phyloP scores from a whole-genome alignment of 1,284 basidiomycete species.

The Termitomyces sp. region DNA sequence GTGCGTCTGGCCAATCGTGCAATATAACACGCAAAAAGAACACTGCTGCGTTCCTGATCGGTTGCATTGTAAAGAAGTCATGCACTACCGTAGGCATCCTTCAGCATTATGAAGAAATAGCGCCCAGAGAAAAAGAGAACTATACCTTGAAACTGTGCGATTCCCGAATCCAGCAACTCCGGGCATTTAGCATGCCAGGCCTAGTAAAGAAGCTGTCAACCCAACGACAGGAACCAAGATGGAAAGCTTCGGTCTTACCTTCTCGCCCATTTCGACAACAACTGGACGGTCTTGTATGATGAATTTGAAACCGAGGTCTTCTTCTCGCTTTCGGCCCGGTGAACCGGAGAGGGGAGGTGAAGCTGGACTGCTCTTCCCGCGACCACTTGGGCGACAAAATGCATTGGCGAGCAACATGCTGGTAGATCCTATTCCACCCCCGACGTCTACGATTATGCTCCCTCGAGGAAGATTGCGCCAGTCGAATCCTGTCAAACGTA shows the following conservation, averaged over 20 bases:
- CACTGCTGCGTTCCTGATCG: constrained; percentile 47
- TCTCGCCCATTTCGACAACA: constrained; percentile 57
- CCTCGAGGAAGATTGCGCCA: constrained; percentile 54
- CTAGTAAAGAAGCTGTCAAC: constrained; percentile 21
- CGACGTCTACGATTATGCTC: constrained; percentile 66
- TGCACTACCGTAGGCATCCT: constrained; percentile 37
- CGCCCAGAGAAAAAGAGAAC: not conserved
- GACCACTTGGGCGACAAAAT: constrained; percentile 27
- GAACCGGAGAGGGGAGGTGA: constrained; percentile 12
- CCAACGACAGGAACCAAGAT: not conserved
- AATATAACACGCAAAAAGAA: constrained; percentile 66
- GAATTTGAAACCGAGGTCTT: constrained; percentile 42
- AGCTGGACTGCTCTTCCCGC: not conserved
- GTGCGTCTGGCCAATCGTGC: constrained; percentile 71
- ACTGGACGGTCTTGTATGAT: constrained; percentile 66
- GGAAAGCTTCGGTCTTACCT: constrained; percentile 26
- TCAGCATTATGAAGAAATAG: not conserved
- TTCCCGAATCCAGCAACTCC: constrained; percentile 51
- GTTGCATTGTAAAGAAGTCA: constrained; percentile 68
- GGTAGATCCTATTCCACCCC: constrained; percentile 72
- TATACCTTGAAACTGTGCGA: constrained; percentile 54
- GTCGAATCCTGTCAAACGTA: constrained; percentile 45
- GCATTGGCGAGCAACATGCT: constrained; percentile 60
- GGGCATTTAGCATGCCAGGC: constrained; percentile 62
- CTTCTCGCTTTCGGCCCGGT: constrained; percentile 18